Conservation (phyloP, 169 alveolate genomes). For the Plasmodium adleri region DNA sequence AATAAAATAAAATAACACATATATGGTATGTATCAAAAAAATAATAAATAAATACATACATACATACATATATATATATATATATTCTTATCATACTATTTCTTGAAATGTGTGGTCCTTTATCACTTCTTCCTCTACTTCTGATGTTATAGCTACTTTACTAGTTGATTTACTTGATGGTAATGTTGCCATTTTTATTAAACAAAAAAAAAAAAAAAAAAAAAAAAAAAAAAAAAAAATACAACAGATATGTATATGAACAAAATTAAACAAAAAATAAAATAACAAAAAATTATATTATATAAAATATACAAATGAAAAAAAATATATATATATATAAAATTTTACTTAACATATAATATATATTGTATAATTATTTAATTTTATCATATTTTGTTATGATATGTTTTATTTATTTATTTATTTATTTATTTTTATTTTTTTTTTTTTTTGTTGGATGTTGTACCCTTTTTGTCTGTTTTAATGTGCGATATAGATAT, state of each 20-base stretch:
- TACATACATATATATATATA: not conserved
- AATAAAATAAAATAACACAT: not conserved
- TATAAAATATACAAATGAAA: too few species aligned
- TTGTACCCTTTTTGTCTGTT: too few species aligned
- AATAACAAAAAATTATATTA: too few species aligned
- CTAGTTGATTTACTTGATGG: conserved; percentile 59
- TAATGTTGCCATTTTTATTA: conserved; percentile 47
- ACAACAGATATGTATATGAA: conserved; percentile 18
- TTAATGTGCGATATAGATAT: too few species aligned
- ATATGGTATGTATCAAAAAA: not conserved
- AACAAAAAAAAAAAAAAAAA: conserved; percentile 10
- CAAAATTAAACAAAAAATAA: conserved; percentile 9
- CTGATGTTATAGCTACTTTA: conserved; percentile 39
- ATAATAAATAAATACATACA: not conserved
- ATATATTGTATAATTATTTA: too few species aligned
- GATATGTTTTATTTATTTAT: too few species aligned
- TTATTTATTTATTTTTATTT: too few species aligned
- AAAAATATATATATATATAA: too few species aligned
- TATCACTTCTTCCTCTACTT: conserved; percentile 2
- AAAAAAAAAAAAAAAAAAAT: conserved; percentile 5
- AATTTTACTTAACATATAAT: too few species aligned
- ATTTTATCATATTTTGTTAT: too few species aligned
- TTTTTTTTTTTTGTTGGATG: too few species aligned
- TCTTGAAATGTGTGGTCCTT: conserved; percentile 57
- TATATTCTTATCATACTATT: conserved; percentile 16